Conservation (phyloP, 371 early-diverging fungal genomes). For the Choanephora cucurbitarum region DNA sequence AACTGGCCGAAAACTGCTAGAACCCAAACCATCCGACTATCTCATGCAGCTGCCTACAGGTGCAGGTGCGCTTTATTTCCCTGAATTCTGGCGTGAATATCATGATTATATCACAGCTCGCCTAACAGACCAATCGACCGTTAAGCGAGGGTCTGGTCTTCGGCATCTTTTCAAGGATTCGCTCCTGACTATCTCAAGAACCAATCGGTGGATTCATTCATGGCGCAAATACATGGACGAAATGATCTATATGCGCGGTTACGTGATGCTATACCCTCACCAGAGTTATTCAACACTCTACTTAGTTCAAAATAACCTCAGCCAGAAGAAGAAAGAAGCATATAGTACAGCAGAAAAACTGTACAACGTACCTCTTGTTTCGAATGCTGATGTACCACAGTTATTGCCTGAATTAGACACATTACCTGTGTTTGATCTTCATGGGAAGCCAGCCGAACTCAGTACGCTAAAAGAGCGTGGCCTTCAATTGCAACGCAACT, state of each 20-base stretch:
- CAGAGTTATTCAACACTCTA: background rate
- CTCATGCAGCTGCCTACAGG: constrained; percentile 55
- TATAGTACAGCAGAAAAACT: constrained; percentile 10
- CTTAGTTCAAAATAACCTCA: background rate
- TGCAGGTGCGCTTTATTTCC: constrained; percentile 64
- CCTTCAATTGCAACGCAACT: constrained; percentile 40
- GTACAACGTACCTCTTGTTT: constrained; percentile 44
- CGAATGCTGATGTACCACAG: constrained; percentile 45
- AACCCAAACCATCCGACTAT: constrained; percentile 1
- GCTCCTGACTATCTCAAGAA: constrained; percentile 20
- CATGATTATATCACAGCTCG: constrained; percentile 64
- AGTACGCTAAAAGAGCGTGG: constrained; percentile 44
- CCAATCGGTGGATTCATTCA: constrained; percentile 59
- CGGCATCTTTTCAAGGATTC: constrained; percentile 12
- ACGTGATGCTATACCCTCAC: constrained; percentile 28
- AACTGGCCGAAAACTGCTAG: constrained; percentile 27
- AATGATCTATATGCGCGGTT: constrained; percentile 60
- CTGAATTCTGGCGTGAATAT: constrained; percentile 70
- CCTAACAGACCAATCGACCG: constrained; percentile 49
- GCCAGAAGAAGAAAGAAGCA: constrained; percentile 20
- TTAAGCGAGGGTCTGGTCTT: constrained; percentile 24
- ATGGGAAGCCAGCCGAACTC: constrained; percentile 42
- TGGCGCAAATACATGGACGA: constrained; percentile 69
- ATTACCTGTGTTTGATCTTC: constrained; percentile 56
- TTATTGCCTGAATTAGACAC: constrained; percentile 43